Conservation (phyloP, 345 rosid species). For the Syzygium aqueum region DNA sequence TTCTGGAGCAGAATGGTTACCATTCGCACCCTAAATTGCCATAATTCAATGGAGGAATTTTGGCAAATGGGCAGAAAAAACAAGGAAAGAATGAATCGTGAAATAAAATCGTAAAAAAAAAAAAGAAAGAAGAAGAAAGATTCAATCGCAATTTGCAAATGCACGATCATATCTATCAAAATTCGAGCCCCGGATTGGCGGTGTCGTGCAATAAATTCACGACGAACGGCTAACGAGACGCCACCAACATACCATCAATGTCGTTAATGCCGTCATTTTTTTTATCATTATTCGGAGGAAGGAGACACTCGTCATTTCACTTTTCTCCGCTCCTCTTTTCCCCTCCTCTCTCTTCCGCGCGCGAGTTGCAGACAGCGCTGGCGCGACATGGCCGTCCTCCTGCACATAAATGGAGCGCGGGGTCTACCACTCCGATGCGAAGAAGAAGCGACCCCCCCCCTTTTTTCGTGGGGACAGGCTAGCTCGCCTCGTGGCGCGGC, state of each 20-base stretch:
- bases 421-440: not conserved
- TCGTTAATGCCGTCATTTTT: not conserved
- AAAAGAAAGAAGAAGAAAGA: too few species aligned
- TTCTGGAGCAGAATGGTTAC: too few species aligned
- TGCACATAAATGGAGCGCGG: not conserved
- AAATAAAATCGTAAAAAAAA: not conserved
- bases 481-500: not conserved
- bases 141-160: too few species aligned
- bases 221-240: not conserved
- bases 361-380: not conserved
- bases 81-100: not conserved
- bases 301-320: not conserved
- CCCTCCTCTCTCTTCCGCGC: not conserved
- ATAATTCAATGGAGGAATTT: not conserved
- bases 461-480: not conserved
- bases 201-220: not conserved
- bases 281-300: not conserved
- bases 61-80: not conserved
- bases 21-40: too few species aligned
- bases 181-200: not conserved
- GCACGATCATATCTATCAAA: not conserved
- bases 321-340: not conserved
- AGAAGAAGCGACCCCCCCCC: too few species aligned
- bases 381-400: not conserved
- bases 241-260: not conserved